Conservation (phyloP, 768 basidiomycete species). For the Candolleomyces aberdarensis region DNA sequence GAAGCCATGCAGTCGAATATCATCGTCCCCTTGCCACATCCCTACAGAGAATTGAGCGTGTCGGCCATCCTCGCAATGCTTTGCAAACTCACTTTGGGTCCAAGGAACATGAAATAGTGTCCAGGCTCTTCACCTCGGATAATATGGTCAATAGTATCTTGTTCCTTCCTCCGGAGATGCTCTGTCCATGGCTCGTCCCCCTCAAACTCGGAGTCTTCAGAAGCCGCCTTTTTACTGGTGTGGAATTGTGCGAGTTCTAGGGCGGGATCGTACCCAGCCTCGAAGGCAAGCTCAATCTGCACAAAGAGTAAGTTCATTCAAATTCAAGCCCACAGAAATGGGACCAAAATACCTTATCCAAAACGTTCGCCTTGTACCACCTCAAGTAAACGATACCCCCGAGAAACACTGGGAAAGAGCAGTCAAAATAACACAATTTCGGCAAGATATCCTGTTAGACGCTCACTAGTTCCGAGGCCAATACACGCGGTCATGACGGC, state of each 20-base stretch:
- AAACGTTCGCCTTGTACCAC: conserved; percentile 82
- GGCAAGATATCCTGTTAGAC: too few relatives aligned
- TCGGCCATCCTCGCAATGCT: neutral
- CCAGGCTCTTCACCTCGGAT: conserved; percentile 70
- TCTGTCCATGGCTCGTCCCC: conserved; percentile 48
- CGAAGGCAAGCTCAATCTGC: conserved; percentile 78
- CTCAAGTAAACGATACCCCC: conserved; percentile 71
- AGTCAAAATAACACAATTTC: too few relatives aligned
- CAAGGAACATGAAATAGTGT: conserved; percentile 74
- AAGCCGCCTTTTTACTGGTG: conserved; percentile 20
- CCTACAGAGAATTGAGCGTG: conserved; percentile 31
- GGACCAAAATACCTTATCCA: conserved; percentile 59
- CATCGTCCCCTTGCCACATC: conserved; percentile 83
- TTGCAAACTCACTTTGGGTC: conserved; percentile 55
- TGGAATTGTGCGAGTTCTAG: conserved; percentile 63
- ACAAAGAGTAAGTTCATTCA: conserved; percentile 6
- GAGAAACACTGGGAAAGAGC: conserved; percentile 46
- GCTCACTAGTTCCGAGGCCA: conserved; percentile 57
- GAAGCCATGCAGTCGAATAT: conserved; percentile 77
- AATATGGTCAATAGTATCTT: conserved; percentile 73
- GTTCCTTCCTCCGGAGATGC: conserved; percentile 70
- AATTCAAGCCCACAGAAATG: neutral
- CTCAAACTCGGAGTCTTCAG: conserved; percentile 25
- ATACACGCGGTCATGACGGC: conserved; percentile 57
- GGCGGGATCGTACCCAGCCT: conserved; percentile 78